Percentiles rank a stretch among this genome's conserved stretches.
Conservation (phyloP, 2,329 filamentous ascomycete species). For the Cytospora mali region DNA sequence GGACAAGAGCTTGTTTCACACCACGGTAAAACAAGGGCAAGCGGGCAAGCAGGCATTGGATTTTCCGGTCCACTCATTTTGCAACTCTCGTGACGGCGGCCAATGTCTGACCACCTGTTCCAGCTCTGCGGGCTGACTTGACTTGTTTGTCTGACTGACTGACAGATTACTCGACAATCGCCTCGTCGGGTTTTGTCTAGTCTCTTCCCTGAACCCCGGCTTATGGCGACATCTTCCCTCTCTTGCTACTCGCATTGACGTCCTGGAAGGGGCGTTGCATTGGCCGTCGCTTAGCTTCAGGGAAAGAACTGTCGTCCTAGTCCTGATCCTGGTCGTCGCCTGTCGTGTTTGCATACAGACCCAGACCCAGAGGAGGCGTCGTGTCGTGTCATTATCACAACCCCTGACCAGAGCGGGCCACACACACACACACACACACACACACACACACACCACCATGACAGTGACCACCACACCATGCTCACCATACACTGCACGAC, state of each 20-base stretch:
- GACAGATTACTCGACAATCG: not conserved
- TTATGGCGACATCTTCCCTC: slow-evolving; percentile 10
- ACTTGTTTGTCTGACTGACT: not conserved
- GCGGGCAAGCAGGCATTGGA: not conserved
- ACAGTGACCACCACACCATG: too few species aligned
- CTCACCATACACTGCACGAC: too few species aligned
- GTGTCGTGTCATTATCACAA: not conserved
- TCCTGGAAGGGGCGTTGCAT: slow-evolving; percentile 10
- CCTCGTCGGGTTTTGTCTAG: not conserved
- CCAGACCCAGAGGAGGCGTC: too few species aligned
- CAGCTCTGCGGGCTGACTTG: not conserved
- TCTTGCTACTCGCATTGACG: slow-evolving; percentile 4
- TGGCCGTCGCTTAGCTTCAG: slow-evolving; percentile 13
- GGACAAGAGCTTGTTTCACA: slow-evolving; percentile 24
- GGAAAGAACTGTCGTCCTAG: slow-evolving; percentile 4
- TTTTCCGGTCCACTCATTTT: not conserved
- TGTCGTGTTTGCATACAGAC: not conserved
- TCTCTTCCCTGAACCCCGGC: not conserved
- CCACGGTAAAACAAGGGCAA: slow-evolving; percentile 10
- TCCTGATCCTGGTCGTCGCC: slow-evolving; percentile 7
- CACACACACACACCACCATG: not conserved
- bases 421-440: not conserved
- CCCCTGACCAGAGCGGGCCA: not conserved
- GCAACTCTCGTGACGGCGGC: not conserved
- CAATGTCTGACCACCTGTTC: not conserved